Conservation (phyloP, 2,329 filamentous ascomycete genomes). For the Alternaria longipes region DNA sequence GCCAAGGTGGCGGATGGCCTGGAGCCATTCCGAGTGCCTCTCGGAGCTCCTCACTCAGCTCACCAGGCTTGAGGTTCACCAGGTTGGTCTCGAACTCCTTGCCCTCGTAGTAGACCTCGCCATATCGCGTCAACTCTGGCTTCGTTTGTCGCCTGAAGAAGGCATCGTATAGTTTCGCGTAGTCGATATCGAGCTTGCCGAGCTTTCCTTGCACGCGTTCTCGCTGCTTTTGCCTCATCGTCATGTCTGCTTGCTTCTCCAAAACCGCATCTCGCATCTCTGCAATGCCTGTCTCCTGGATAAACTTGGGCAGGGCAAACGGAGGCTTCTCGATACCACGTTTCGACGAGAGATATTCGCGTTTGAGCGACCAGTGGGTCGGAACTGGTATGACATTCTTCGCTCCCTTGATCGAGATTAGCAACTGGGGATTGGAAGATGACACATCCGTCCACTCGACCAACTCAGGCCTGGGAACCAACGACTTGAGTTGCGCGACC, state of each 20-base stretch:
- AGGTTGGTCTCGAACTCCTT: conserved; percentile 98
- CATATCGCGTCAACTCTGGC: conserved; percentile 90
- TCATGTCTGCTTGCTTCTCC: conserved; percentile 93
- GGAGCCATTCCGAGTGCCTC: conserved; percentile 94
- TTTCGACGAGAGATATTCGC: conserved; percentile 97
- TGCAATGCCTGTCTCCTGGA: conserved; percentile 94
- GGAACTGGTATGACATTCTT: conserved; percentile 96
- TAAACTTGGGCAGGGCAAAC: conserved; percentile 93
- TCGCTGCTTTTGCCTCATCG: conserved; percentile 92
- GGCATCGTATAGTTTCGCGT: conserved; percentile 96
- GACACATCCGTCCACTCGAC: conserved; percentile 98
- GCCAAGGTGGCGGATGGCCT: conserved; percentile 92
- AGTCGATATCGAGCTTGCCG: conserved; percentile 97
- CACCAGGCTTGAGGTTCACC: conserved; percentile 87
- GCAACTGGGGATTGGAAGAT: conserved; percentile 83
- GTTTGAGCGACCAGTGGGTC: conserved; percentile 92
- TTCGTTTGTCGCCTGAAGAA: conserved; percentile 99
- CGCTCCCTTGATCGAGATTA: conserved; percentile 94
- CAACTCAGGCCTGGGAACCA: conserved; percentile 89
- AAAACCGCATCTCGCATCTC: conserved; percentile 98
- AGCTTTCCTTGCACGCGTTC: conserved; percentile 95
- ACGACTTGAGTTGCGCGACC: conserved; percentile 91
- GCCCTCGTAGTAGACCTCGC: conserved; percentile 99
- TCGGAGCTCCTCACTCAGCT: conserved; percentile 86
- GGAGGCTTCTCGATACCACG: conserved; percentile 94